Base-by-base conservation (phyloP, 179 eudicot genomes). In the Corrigiola litoralis region DNA sequence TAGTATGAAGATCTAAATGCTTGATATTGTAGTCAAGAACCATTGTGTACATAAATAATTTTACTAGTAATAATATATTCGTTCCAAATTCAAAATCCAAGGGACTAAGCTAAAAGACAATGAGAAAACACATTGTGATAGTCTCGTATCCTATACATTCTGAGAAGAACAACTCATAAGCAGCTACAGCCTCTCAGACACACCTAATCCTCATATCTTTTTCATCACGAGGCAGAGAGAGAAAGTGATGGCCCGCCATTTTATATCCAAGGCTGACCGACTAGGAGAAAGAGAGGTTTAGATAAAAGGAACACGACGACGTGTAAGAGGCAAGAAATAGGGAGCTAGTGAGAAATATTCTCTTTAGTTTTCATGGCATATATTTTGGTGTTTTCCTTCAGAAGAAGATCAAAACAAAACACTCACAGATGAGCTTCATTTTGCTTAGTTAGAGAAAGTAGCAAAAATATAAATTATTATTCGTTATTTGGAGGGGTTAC, bases 121-220 rank as follows among this genome's bases (percentile, higher is more conserved):
- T 34, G 36, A 70, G 75, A 70, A 68, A 73, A 50, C n/a, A 66
- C 78, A 73, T 28, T 58, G 62, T 70, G 48, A 29, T 55, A 69
- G 37, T 63, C 70, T 42, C 58, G 11, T 8, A 24, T 40, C 42
- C 72, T 66, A 66, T 84, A 76, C 77, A 82, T 80, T 80, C 82
- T 73, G 66, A 76, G 80, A 77, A 80, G 80, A 77, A 80, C 88
- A 78, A 79, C 53, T 67, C 65, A 75, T 66, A 49, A 70, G 57
- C 72, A 71, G 11, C 72, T 69, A 61, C 51, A 7, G 75, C 65
- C 83, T 78, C 70, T 49, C 74, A 78, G 79, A 76, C 72, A 63
- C 71, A 73, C 76, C 74, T 75, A 82, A 76, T 76, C 69, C 76
- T 61, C 29, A 24, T 60, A 58, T 61, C 61, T 63, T 32, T 74